Evolutionary conservation across 495 filamentous ascomycete genomes (phyloP), one percentile per base, ranked within the genome.

Genomic region (Neurospora sp.): DNA sequence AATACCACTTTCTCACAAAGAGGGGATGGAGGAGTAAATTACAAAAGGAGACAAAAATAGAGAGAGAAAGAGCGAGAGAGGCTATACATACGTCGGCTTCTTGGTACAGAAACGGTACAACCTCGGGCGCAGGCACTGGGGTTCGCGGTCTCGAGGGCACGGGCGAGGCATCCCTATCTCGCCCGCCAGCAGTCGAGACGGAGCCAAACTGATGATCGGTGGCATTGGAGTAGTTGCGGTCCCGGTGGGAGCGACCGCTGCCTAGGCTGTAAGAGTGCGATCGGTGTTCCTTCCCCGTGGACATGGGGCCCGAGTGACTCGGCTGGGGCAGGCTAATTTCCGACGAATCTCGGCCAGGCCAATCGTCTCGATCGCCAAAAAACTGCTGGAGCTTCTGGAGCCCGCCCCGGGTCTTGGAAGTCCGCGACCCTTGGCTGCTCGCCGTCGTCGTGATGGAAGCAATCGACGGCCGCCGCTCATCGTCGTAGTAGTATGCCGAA

Each of bases 31-130:
- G 44, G 40, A 22, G 45, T 12, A 22, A 41, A 76, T 70, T 69
- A 61, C 48, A 61, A 70, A 69, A 35, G 10, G 69, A 39, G 40
- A 68, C 10, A 42, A 75, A 65, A 48, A 71, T 37, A 70, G 59
- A 35, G 31, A 69, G 71, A 72, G 40, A 41, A 35, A 45, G 74
- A 71, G 48, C 69, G 73, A 68, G 37, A 72, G 74, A 70, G 74
- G 71, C 65, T 70, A 68, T 61, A 82, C 89, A 83, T 81, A 92
- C 91, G 80, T 94, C 89, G 74, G 87, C 89, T 79, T 96, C 93
- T 82, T 99, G 96, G 81, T 94, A 98, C 61, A 96, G 84, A 89
- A 97, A 99, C 14, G 96, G 96, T 31, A 95, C 94, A 69, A 99
- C 93, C 78, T 98, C 96, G 78, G 92, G 94, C 16, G 94, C 94